Conservation (phyloP, 495 filamentous ascomycete species). For the Durotheca rogersii region DNA sequence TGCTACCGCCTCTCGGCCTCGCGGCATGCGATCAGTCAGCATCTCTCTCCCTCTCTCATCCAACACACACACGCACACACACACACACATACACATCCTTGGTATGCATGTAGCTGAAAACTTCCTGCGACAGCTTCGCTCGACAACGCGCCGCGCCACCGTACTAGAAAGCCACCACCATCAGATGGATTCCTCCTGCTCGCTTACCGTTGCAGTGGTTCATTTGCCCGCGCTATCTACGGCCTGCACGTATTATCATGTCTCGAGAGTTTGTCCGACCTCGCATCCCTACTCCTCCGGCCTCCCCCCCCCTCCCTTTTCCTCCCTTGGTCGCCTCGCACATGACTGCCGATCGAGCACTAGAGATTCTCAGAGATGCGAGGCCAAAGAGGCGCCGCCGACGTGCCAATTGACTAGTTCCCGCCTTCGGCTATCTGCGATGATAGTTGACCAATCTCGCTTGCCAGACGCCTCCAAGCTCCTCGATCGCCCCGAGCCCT, state of each 20-base stretch:
- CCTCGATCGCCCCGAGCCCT: not conserved
- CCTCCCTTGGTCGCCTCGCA: not conserved
- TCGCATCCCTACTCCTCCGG: constrained; percentile 20
- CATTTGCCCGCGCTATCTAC: constrained; percentile 14
- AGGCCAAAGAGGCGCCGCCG: not conserved
- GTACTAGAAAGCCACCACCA: constrained; percentile 9
- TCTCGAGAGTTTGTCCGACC: constrained; percentile 28
- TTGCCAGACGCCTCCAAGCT: constrained; percentile 12
- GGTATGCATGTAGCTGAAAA: too few relatives aligned
- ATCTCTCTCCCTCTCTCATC: too few relatives aligned
- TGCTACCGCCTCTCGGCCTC: too few relatives aligned
- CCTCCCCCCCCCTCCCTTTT: constrained; percentile 7
- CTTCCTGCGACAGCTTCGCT: too few relatives aligned
- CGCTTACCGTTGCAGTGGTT: constrained; percentile 10
- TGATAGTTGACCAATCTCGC: constrained; percentile 29
- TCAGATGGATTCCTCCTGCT: constrained; percentile 9
- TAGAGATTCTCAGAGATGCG: constrained; percentile 18
- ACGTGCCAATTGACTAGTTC: constrained; percentile 23
- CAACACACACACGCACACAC: too few relatives aligned
- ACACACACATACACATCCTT: too few relatives aligned
- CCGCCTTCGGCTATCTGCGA: constrained; percentile 27
- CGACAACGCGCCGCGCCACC: constrained; percentile 2
- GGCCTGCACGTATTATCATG: constrained; percentile 6
- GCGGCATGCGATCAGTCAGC: too few relatives aligned
- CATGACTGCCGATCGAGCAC: constrained; percentile 29